Conservation (phyloP, 176 grass and related monocot species). For the Bothriochloa decipiens region DNA sequence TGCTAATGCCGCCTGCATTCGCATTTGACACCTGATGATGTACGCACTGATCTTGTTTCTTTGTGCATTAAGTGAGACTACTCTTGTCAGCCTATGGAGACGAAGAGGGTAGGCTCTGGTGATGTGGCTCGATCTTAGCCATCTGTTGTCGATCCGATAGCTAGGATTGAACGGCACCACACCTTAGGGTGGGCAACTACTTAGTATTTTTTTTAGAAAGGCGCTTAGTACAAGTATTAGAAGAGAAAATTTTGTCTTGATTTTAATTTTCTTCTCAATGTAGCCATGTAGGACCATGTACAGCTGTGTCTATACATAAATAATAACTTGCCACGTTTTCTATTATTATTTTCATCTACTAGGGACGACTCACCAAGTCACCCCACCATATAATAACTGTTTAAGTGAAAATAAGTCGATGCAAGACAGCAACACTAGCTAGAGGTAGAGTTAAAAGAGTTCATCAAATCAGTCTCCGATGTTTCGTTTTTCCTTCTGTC, state of each 20-base stretch:
- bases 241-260: no score
- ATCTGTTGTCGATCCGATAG: background rate
- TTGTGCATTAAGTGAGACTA: background rate
- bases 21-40: background rate
- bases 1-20: constrained; percentile 5
- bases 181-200: no score
- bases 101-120: background rate
- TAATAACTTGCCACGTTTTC: no score
- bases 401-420: background rate
- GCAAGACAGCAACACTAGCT: background rate
- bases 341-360: no score
- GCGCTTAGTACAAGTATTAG: no score
- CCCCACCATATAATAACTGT: no score
- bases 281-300: no score
- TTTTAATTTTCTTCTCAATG: no score
- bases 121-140: background rate
- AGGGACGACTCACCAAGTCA: no score
- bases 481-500: background rate
- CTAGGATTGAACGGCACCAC: background rate
- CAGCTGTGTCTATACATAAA: no score
- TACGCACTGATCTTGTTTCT: background rate
- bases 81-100: background rate
- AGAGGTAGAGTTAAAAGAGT: background rate
- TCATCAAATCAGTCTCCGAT: background rate
- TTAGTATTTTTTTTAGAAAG: no score